phyloP scores from a whole-genome alignment of 2,329 filamentous ascomycete species.

The Alternaria arborescens region DNA sequence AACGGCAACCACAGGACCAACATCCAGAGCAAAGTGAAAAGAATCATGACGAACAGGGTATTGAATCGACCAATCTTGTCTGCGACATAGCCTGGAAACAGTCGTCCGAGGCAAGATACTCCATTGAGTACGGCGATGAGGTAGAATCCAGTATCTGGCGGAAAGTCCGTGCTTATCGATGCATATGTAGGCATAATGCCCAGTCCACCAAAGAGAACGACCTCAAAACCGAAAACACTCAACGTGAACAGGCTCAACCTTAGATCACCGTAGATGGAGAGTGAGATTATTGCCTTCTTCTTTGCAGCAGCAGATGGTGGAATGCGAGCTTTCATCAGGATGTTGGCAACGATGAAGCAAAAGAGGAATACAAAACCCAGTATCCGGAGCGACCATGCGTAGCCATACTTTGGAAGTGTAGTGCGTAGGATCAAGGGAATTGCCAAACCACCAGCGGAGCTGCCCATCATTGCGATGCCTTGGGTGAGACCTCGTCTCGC shows the following conservation, averaged over 20 bases:
- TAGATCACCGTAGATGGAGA: slow-evolving; percentile 45
- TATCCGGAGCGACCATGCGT: slow-evolving; percentile 50
- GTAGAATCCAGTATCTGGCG: slow-evolving; percentile 45
- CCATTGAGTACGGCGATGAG: slow-evolving; percentile 53
- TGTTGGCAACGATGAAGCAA: slow-evolving; percentile 46
- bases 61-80: slow-evolving; percentile 55
- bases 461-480: slow-evolving; percentile 52
- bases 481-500: slow-evolving; percentile 48
- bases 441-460: slow-evolving; percentile 45
- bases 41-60: slow-evolving; percentile 48
- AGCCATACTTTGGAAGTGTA: slow-evolving; percentile 48
- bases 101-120: slow-evolving; percentile 52
- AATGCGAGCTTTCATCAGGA: slow-evolving; percentile 48
- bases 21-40: slow-evolving; percentile 48
- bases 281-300: slow-evolving; percentile 48
- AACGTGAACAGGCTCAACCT: slow-evolving; percentile 48
- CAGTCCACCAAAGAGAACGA: slow-evolving; percentile 53
- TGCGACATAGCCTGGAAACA: slow-evolving; percentile 52
- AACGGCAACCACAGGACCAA: slow-evolving; percentile 49
- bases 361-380: slow-evolving; percentile 49
- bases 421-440: slow-evolving; percentile 49
- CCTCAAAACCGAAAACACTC: slow-evolving; percentile 47
- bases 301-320: slow-evolving; percentile 39
- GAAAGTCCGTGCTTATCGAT: slow-evolving; percentile 48
- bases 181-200: slow-evolving; percentile 54